Percentiles rank a stretch among this genome's conserved stretches.
Conservation (phyloP, 768 basidiomycete genomes). For the Austroboletus festivus region DNA sequence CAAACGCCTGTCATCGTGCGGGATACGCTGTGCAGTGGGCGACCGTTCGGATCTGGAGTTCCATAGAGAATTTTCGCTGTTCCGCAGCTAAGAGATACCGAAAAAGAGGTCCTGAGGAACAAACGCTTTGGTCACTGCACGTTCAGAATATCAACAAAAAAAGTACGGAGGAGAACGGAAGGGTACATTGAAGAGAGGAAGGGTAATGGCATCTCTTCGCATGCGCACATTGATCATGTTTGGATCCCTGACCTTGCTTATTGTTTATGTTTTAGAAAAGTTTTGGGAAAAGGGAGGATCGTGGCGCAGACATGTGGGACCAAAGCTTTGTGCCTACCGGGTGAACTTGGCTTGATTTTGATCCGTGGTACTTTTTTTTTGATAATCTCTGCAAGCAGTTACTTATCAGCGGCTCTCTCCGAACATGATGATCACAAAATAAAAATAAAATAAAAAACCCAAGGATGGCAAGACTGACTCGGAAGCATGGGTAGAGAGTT, state of each 20-base stretch:
- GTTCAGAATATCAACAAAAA: no score
- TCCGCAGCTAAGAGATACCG: conserved; percentile 8
- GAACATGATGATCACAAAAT: neutral
- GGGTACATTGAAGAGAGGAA: neutral
- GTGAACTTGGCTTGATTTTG: conserved; percentile 1
- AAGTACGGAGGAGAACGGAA: no score
- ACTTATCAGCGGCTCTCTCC: conserved; percentile 15
- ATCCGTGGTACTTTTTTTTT: conserved; percentile 17
- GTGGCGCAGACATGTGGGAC: no score
- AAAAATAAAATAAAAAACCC: neutral
- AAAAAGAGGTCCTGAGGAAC: neutral
- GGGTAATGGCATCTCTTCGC: conserved; percentile 3
- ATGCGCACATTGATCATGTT: neutral
- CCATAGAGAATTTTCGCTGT: conserved; percentile 10
- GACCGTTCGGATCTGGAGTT: conserved; percentile 14
- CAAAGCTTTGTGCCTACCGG: no score
- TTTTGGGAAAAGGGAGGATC: no score
- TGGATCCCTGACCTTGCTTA: no score
- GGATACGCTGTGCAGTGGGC: conserved; percentile 6
- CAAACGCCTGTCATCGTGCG: neutral
- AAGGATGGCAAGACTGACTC: conserved; percentile 6
- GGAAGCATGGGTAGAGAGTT: neutral
- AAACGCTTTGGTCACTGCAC: neutral
- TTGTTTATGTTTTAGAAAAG: no score
- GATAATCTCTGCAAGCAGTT: neutral